These are phyloP conservation scores for Voacanga thouarsii DNA, from an alignment of 257 asterid genomes.

Conservation along the genomic window DNA sequence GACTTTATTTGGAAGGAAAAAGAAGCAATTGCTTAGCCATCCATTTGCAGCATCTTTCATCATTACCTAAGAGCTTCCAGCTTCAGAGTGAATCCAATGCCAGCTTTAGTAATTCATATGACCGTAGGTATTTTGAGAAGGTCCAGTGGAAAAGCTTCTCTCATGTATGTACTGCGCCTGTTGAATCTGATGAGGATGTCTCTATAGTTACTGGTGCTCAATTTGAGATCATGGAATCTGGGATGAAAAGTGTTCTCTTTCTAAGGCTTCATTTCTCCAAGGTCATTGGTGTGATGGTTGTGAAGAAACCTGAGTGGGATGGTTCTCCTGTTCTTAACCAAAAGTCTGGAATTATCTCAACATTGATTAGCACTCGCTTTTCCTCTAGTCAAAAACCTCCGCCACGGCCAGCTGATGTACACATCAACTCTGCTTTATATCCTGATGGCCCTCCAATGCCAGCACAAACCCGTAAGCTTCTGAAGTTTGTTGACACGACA, in stretches of 20 bases:
- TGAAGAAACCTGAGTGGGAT: slow-evolving; percentile 72
- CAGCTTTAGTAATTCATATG: slow-evolving; percentile 32
- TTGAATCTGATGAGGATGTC: slow-evolving; percentile 63
- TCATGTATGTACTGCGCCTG: slow-evolving; percentile 67
- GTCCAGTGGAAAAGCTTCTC: slow-evolving; percentile 77
- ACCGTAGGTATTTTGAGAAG: slow-evolving; percentile 63
- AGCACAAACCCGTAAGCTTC: slow-evolving; percentile 56
- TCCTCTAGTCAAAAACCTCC: slow-evolving; percentile 52
- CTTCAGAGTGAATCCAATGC: slow-evolving; percentile 32
- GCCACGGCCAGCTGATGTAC: slow-evolving; percentile 58
- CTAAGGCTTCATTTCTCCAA: slow-evolving; percentile 53
- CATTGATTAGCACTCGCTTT: slow-evolving; percentile 50
- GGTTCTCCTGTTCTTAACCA: slow-evolving; percentile 60
- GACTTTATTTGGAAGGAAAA: slow-evolving; percentile 73
- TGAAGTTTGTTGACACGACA: slow-evolving; percentile 61
- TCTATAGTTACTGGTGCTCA: slow-evolving; percentile 65
- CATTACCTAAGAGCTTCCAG: slow-evolving; percentile 64
- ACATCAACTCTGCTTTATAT: slow-evolving; percentile 65
- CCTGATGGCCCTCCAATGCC: slow-evolving; percentile 74
- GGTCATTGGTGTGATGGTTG: slow-evolving; percentile 52
- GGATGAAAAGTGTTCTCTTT: slow-evolving; percentile 61
- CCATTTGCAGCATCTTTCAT: slow-evolving; percentile 78
- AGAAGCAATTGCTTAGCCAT: slow-evolving; percentile 66
- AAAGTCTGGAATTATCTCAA: slow-evolving; percentile 67
- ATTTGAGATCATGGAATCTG: slow-evolving; percentile 60